phyloP scores from a whole-genome alignment of 2,329 filamentous ascomycete genomes.

The Claviceps sp. region DNA sequence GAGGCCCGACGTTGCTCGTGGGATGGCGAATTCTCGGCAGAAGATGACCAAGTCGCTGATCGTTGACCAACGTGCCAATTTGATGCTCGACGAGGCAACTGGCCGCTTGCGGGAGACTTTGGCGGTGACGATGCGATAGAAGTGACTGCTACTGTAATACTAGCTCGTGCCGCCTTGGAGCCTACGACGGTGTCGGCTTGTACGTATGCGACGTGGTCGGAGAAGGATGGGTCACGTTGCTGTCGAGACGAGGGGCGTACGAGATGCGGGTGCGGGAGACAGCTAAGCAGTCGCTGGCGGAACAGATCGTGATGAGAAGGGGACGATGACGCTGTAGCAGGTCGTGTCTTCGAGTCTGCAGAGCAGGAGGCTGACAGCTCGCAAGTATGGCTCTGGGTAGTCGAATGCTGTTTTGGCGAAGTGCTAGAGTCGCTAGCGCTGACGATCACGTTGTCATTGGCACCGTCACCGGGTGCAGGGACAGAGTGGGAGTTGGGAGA shows the following conservation, averaged over 20 bases:
- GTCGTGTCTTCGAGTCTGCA: conserved; percentile 28
- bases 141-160: background rate
- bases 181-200: conserved; percentile 4
- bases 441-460: background rate
- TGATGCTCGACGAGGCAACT: conserved; percentile 7
- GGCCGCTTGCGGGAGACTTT: conserved; percentile 4
- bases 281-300: conserved; percentile 7
- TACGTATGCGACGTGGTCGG: conserved; percentile 11
- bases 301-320: conserved; percentile 9
- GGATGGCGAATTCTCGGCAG: conserved; percentile 1
- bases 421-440: background rate
- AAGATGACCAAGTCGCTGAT: conserved; percentile 3
- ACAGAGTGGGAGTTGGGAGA: background rate
- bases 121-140: conserved; percentile 1
- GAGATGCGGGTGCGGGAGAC: background rate
- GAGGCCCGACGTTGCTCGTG: conserved; percentile 8
- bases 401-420: conserved; percentile 23
- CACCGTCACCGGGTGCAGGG: background rate
- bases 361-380: conserved; percentile 43
- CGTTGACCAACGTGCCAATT: conserved; percentile 2
- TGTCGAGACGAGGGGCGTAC: conserved; percentile 9
- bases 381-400: conserved; percentile 41
- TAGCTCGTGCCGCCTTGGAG: background rate
- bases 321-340: conserved; percentile 11
- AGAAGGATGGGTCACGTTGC: conserved; percentile 2